Evolutionary conservation across 148 eudicot species (phyloP).

Genomic region (Rhododendron mucronatum): DNA sequence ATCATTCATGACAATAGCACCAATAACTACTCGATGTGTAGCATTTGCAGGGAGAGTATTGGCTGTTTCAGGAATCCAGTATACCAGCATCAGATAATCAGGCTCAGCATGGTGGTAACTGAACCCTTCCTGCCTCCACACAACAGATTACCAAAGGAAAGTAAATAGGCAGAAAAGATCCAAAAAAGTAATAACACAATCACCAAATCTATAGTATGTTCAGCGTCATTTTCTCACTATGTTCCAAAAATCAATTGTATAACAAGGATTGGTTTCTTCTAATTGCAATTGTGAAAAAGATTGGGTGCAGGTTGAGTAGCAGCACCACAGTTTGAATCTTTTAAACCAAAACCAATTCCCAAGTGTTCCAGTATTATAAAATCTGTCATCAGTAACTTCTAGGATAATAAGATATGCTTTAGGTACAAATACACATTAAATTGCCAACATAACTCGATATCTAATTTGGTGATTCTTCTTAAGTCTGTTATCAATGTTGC

Average conservation of each 20-base stretch:
- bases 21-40: constrained; percentile 67
- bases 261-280: not conserved
- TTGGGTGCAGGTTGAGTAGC: not conserved
- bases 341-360: not conserved
- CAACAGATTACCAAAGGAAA: constrained; percentile 3
- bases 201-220: not conserved
- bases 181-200: not conserved
- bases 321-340: not conserved
- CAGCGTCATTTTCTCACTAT: not conserved
- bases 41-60: constrained; percentile 79
- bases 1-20: constrained; percentile 70
- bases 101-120: constrained; percentile 87
- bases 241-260: not conserved
- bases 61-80: constrained; percentile 63
- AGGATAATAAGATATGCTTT: not conserved
- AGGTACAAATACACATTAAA: not conserved
- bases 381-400: not conserved
- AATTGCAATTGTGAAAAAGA: not conserved
- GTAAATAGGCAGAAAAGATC: not conserved
- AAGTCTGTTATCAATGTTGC: not conserved
- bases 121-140: constrained; percentile 69
- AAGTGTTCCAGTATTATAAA: not conserved
- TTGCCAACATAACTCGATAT: not conserved
- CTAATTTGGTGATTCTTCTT: not conserved
- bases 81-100: constrained; percentile 70